A percentile compares a stretch with the other conserved stretches of the same genome.
Conservation (phyloP, 164 flowering plant genomes). For the Vitis rotundifolia region DNA sequence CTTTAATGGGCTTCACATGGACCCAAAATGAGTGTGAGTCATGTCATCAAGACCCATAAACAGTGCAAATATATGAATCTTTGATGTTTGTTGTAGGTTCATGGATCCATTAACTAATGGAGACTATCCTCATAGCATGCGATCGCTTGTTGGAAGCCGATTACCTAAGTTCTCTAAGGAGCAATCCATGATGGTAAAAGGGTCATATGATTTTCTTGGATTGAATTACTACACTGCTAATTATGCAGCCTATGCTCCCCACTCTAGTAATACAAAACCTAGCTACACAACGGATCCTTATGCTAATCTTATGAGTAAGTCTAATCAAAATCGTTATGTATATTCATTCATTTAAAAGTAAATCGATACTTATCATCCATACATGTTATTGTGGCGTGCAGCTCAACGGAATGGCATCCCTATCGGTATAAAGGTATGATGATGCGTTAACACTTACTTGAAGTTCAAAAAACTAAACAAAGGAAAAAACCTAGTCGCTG, state of each 20-base stretch:
- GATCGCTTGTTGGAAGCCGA: conserved; percentile 4
- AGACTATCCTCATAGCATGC: conserved; percentile 17
- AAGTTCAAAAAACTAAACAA: too few relatives aligned
- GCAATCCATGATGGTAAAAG: conserved; percentile 10
- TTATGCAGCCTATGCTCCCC: conserved; percentile 9
- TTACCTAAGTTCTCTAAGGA: conserved; percentile 14
- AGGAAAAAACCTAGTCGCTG: too few relatives aligned
- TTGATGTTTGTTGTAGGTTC: conserved; percentile 9
- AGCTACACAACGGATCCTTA: conserved; percentile 7
- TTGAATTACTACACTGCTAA: conserved; percentile 16
- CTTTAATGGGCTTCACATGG: not conserved
- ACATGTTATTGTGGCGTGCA: not conserved
- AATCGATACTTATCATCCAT: not conserved
- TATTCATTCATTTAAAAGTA: not conserved
- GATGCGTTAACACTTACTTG: too few relatives aligned
- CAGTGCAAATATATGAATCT: too few relatives aligned
- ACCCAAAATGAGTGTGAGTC: not conserved
- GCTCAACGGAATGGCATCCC: not conserved
- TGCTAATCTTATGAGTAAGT: conserved; percentile 5
- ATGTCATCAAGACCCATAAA: not conserved
- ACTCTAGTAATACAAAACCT: not conserved
- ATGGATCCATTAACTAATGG: conserved; percentile 17
- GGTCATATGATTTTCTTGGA: conserved; percentile 25
- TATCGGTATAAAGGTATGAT: not conserved
- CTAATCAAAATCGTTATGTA: not conserved